A percentile compares a stretch with the other conserved stretches of the same genome.
phyloP scores from a whole-genome alignment of 495 filamentous ascomycete species.

The Diplogelasinospora grovesii region DNA sequence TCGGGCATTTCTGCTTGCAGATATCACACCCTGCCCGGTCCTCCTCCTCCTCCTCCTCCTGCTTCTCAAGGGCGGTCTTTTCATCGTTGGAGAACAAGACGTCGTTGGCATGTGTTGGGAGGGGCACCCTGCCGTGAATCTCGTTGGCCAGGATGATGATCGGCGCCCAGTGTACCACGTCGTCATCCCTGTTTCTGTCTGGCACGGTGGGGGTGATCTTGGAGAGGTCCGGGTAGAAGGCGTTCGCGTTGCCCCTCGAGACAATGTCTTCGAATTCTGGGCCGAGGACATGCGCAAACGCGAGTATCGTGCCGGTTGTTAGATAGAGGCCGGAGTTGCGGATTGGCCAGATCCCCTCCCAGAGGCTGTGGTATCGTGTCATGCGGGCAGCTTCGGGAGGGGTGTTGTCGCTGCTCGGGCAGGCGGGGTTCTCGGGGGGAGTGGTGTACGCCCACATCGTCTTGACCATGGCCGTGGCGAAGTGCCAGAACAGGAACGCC shows the following conservation, averaged over 20 bases:
- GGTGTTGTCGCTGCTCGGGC: not conserved
- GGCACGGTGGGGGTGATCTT: too few species aligned
- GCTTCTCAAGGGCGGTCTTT: not conserved
- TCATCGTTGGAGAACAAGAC: not conserved
- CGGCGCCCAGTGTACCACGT: not conserved
- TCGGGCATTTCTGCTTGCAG: too few species aligned
- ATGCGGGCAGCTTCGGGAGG: too few species aligned
- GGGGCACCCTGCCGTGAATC: not conserved
- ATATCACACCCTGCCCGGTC: not conserved
- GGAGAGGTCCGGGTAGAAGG: too few species aligned
- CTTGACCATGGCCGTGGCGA: constrained; percentile 2
- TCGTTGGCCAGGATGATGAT: not conserved
- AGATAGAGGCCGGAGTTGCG: not conserved
- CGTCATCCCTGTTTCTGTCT: too few species aligned
- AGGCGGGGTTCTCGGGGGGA: too few species aligned
- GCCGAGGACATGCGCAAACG: not conserved
- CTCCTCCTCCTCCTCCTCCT: not conserved
- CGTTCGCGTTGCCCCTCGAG: too few species aligned
- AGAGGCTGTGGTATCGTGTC: not conserved
- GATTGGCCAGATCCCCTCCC: not conserved
- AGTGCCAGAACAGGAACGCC: not conserved
- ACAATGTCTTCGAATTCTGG: not conserved
- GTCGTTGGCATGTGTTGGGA: not conserved
- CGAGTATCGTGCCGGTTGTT: not conserved
- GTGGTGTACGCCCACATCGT: not conserved